Conservation (phyloP, 495 filamentous ascomycete genomes). For the Pyrenula aspistea region DNA sequence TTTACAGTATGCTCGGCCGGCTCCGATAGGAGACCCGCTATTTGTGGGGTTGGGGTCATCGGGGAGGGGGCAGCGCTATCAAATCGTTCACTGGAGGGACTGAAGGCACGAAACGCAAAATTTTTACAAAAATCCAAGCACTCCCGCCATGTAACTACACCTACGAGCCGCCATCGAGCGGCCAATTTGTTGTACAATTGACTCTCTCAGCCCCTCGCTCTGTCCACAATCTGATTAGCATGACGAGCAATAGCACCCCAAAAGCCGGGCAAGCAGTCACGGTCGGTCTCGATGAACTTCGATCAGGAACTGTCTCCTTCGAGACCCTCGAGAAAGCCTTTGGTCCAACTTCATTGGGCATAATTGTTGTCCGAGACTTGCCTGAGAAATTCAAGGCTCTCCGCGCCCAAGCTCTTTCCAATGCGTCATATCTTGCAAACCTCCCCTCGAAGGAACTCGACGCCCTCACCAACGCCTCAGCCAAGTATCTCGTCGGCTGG, state of each 20-base stretch:
- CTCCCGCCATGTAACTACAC: neutral
- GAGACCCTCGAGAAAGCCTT: constrained; percentile 73
- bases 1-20: no score
- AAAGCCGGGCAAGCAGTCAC: constrained; percentile 33
- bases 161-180: neutral
- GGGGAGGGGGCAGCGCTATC: neutral
- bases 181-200: neutral
- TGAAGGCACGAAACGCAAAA: no score
- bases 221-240: no score
- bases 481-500: constrained; percentile 55
- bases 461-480: constrained; percentile 27
- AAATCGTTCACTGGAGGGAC: neutral
- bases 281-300: constrained; percentile 40
- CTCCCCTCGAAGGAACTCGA: constrained; percentile 58
- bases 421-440: constrained; percentile 80
- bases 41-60: neutral
- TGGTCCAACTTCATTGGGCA: constrained; percentile 81
- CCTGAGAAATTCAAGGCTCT: constrained; percentile 55
- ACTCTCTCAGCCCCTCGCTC: neutral
- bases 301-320: constrained; percentile 56
- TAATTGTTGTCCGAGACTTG: constrained; percentile 81
- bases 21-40: neutral
- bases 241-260: constrained; percentile 1
- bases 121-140: no score
- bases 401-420: constrained; percentile 64